Evolutionary conservation across 2,329 filamentous ascomycete genomes (phyloP).

Genomic region (Parascedosporium putredinis): DNA sequence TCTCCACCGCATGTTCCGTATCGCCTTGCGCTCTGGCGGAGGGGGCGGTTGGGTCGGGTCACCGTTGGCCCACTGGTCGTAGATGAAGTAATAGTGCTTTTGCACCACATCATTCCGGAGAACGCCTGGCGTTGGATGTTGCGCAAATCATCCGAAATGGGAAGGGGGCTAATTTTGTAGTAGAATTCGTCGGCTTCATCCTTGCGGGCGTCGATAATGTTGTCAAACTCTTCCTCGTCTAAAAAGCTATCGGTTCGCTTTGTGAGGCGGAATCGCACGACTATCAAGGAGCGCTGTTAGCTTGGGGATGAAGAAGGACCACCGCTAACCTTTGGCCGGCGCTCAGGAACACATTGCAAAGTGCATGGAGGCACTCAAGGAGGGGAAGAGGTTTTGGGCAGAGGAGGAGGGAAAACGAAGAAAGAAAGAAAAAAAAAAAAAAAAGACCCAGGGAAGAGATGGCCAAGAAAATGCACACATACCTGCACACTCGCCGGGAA

Average conservation of each 20-base stretch:
- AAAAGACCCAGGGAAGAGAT: no score
- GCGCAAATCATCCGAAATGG: constrained; percentile 85
- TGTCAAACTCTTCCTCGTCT: constrained; percentile 86
- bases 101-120: constrained; percentile 96
- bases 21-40: constrained; percentile 63
- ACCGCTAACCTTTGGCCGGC: no score
- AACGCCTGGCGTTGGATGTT: constrained; percentile 94
- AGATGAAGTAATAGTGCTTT: constrained; percentile 96
- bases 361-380: no score
- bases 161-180: constrained; percentile 81
- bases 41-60: constrained; percentile 83
- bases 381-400: no score
- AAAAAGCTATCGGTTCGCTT: constrained; percentile 66
- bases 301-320: neutral
- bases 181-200: constrained; percentile 97
- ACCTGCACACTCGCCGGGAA: constrained; percentile 83
- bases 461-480: constrained; percentile 35
- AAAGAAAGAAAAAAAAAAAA: constrained; percentile 11
- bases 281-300: constrained; percentile 32
- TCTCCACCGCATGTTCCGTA: constrained; percentile 86
- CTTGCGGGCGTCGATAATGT: constrained; percentile 74
- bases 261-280: constrained; percentile 84
- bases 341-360: no score
- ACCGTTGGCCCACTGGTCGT: constrained; percentile 96
- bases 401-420: no score